Evolutionary conservation across 345 rosid genomes (phyloP), one percentile per base, ranked within the genome.

Genomic region (Turritis glabra): DNA sequence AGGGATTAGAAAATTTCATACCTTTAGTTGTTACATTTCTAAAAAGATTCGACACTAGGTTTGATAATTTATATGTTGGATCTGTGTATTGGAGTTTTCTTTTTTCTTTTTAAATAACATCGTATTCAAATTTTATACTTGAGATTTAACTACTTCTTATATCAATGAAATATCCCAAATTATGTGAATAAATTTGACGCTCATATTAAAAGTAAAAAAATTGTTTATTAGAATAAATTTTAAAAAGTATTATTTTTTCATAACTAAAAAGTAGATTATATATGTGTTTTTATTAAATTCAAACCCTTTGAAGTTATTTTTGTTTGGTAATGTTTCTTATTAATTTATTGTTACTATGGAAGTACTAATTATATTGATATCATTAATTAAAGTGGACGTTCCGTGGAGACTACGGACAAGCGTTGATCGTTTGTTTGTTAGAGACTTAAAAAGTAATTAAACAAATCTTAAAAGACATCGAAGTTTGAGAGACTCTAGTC

Each of bases 371-470:
- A 37, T 25, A 73, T 32, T 75, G 37, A 50, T 68, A 41, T 52
- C 17, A 52, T 52, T 33, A 61, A 25, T 44, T 41, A 69, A 52
- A 32, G 64, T 52, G 23, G 23, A 52, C 3, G 79, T 46, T 61
- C 74, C 75, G 79, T 76, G 43, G 79, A 69, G 69, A 61, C 62
- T 69, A 76, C 69, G 74, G 79, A 68, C 69, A 43, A 33, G 10
- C 41, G 32, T 76, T 53, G 47, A 60, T 30, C 30, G 58, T 60
- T 22, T 69, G 58, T 69, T 68, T 75, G 63, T 60, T 67, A 27
- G 26, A 48, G 25, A 38, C 13, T 37, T 47, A 1, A 38, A 38
- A 66, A 23, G 5, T 23, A 18, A 65, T 19, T 30, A n/a, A 64
- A 32, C 4, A 74, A 17, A 57, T 19, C 21, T n/a, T 38, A 38